These are phyloP conservation scores for Penicillium paxilli DNA, from an alignment of 495 filamentous ascomycete genomes.

Conservation along the genomic window DNA sequence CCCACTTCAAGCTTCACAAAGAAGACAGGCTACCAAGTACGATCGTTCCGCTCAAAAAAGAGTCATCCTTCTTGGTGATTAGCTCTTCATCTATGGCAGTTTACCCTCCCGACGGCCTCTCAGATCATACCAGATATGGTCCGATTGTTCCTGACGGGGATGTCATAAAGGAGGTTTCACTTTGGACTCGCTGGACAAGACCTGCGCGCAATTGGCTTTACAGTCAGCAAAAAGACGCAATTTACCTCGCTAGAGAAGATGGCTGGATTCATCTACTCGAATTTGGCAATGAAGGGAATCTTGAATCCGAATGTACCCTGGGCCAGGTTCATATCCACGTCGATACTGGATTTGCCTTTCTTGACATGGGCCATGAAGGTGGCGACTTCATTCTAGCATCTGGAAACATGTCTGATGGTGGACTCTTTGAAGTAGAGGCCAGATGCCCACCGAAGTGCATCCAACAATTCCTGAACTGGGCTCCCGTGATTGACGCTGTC, in stretches of 20 bases:
- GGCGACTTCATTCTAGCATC: constrained; percentile 78
- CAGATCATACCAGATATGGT: constrained; percentile 32
- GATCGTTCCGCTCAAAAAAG: constrained; percentile 66
- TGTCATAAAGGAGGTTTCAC: constrained; percentile 21
- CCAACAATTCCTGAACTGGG: constrained; percentile 77
- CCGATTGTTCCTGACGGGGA: constrained; percentile 30
- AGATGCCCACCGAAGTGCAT: constrained; percentile 50
- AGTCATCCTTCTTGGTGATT: constrained; percentile 64
- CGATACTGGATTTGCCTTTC: constrained; percentile 46
- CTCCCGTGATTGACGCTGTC: constrained; percentile 72
- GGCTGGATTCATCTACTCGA: constrained; percentile 70
- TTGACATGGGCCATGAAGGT: constrained; percentile 50
- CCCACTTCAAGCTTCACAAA: constrained; percentile 51
- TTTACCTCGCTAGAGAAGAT: constrained; percentile 81
- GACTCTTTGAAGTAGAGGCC: constrained; percentile 67
- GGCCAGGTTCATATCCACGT: constrained; percentile 46
- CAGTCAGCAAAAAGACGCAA: constrained; percentile 61
- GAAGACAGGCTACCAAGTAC: constrained; percentile 65
- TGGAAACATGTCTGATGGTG: constrained; percentile 80
- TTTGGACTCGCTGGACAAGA: constrained; percentile 70
- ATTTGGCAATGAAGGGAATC: constrained; percentile 48
- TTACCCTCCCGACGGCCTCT: constrained; percentile 49
- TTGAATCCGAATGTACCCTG: constrained; percentile 36
- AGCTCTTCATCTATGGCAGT: constrained; percentile 58
- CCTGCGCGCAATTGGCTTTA: constrained; percentile 62